Evolutionary conservation across 176 grass and related monocot genomes (phyloP).

Genomic region (Canna indica): DNA sequence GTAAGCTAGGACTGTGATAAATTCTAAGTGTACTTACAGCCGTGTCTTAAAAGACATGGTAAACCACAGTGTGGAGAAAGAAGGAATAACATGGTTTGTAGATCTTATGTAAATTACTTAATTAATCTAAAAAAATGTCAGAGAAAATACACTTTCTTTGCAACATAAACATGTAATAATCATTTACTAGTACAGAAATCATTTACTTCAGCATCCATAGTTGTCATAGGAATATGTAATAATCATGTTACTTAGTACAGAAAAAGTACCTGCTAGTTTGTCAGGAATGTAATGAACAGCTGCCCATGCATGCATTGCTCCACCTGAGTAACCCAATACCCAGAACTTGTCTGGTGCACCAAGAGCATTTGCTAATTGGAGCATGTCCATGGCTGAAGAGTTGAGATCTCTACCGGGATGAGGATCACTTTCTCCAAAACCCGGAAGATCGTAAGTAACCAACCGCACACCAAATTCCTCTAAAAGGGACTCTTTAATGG

Average conservation of each 20-base stretch:
- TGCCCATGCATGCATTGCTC: slow-evolving; percentile 88
- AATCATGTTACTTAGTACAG: neutral
- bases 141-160: neutral
- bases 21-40: neutral
- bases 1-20: neutral
- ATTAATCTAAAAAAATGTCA: neutral
- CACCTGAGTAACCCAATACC: slow-evolving; percentile 86
- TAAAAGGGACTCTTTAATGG: slow-evolving; percentile 52
- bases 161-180: neutral
- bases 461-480: slow-evolving; percentile 85
- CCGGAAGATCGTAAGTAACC: slow-evolving; percentile 88
- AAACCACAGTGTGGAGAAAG: neutral
- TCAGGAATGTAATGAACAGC: slow-evolving; percentile 91
- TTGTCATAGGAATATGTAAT: neutral
- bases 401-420: slow-evolving; percentile 70
- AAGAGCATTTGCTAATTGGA: slow-evolving; percentile 70
- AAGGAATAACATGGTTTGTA: neutral
- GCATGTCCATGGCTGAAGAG: slow-evolving; percentile 89
- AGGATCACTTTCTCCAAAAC: slow-evolving; percentile 99
- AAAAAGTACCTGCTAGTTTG: slow-evolving; percentile 54
- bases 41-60: neutral
- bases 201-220: neutral
- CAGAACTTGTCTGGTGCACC: slow-evolving; percentile 60
- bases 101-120: neutral
- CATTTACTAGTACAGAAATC: neutral